phyloP scores from a whole-genome alignment of 2,329 filamentous ascomycete species.

The Hymenoscyphus fructigenus region DNA sequence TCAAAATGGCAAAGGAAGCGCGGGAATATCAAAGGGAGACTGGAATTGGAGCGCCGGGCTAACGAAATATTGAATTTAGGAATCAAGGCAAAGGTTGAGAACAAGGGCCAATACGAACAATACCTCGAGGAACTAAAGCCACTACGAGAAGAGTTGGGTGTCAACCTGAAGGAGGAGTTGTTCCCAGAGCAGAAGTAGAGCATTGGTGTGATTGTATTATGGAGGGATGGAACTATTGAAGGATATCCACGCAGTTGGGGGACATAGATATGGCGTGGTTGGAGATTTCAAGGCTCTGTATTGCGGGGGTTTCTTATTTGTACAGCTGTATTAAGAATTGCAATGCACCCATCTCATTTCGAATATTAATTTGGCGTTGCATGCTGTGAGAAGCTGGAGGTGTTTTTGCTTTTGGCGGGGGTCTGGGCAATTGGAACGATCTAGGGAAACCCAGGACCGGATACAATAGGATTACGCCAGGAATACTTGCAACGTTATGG shows the following conservation, averaged over 20 bases:
- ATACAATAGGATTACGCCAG: not conserved
- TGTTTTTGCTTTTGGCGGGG: not conserved
- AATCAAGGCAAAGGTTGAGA: slow-evolving; percentile 99
- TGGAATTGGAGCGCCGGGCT: slow-evolving; percentile 13
- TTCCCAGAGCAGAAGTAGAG: slow-evolving; percentile 61
- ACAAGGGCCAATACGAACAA: slow-evolving; percentile 94
- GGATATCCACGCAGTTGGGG: slow-evolving; percentile 15
- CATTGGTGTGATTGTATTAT: slow-evolving; percentile 16
- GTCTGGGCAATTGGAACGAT: not conserved
- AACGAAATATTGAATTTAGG: slow-evolving; percentile 51
- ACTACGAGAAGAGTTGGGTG: slow-evolving; percentile 88
- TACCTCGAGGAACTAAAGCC: slow-evolving; percentile 92
- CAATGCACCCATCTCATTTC: slow-evolving; percentile 31
- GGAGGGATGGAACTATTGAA: slow-evolving; percentile 25
- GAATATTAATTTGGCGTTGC: not conserved
- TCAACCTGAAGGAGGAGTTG: slow-evolving; percentile 87
- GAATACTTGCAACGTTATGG: not conserved
- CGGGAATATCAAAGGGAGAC: not conserved
- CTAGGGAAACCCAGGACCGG: not conserved
- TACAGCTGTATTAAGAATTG: slow-evolving; percentile 38
- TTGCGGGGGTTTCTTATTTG: slow-evolving; percentile 33
- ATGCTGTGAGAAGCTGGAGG: not conserved
- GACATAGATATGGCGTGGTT: slow-evolving; percentile 22
- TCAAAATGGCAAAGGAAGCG: slow-evolving; percentile 4
- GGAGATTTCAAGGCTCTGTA: slow-evolving; percentile 25